phyloP scores from a whole-genome alignment of 345 rosid genomes.

The Populus nigra region DNA sequence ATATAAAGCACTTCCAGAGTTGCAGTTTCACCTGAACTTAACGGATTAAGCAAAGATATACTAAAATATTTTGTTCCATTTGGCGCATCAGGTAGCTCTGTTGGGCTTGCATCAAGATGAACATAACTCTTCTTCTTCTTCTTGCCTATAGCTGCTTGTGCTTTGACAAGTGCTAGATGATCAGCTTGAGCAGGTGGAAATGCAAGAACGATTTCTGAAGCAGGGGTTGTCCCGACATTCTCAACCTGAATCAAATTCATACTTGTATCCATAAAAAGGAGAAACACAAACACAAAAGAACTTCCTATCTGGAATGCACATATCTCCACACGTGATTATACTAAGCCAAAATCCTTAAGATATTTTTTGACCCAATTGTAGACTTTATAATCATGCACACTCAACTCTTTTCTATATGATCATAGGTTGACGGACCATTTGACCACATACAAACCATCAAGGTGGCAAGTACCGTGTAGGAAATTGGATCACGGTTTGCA shows the following conservation, averaged over 20 bases:
- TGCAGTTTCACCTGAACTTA: constrained; percentile 55
- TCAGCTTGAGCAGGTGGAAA: constrained; percentile 72
- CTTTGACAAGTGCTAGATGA: constrained; percentile 71
- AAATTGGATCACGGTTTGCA: neutral
- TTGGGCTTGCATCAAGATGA: constrained; percentile 60
- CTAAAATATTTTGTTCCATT: constrained; percentile 62
- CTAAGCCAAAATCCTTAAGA: neutral
- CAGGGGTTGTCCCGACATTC: constrained; percentile 61
- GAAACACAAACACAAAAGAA: neutral
- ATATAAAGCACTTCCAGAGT: constrained; percentile 81
- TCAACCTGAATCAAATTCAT: constrained; percentile 55
- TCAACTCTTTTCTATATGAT: neutral
- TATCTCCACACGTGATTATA: neutral
- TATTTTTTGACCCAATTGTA: neutral
- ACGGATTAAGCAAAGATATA: constrained; percentile 53
- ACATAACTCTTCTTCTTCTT: constrained; percentile 70
- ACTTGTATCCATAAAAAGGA: neutral
- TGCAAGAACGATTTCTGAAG: constrained; percentile 74
- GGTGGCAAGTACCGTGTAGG: neutral
- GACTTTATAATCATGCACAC: neutral
- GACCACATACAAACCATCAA: neutral
- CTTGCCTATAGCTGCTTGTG: constrained; percentile 66
- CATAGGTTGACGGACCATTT: neutral
- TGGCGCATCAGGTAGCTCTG: constrained; percentile 65
- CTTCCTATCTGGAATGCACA: neutral